phyloP scores from a whole-genome alignment of 106 monocot species.

The Phalaenopsis aphrodite region DNA sequence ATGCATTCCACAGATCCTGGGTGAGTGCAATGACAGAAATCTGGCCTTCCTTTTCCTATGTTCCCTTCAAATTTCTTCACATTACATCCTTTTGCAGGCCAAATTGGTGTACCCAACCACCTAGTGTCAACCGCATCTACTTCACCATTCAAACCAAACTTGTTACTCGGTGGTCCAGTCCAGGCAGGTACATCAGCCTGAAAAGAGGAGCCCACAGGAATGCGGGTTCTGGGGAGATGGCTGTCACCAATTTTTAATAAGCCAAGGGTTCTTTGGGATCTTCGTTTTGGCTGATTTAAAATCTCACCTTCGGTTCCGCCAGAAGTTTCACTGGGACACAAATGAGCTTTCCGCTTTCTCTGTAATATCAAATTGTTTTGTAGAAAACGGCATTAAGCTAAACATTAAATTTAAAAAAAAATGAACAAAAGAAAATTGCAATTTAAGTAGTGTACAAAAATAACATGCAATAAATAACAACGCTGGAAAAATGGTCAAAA shows the following conservation, averaged over 20 bases:
- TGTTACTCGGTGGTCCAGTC: slow-evolving; percentile 9
- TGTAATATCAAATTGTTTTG: neutral
- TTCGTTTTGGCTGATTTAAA: slow-evolving; percentile 18
- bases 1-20: slow-evolving; percentile 34
- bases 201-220: slow-evolving; percentile 30
- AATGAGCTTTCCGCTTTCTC: slow-evolving; percentile 8
- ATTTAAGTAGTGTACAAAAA: neutral
- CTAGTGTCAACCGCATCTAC: slow-evolving; percentile 8
- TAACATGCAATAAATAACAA: neutral
- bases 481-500: neutral
- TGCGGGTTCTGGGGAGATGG: slow-evolving; percentile 15
- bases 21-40: slow-evolving; percentile 19
- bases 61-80: neutral
- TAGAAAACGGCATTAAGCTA: neutral
- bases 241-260: slow-evolving; percentile 15
- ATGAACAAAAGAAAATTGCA: neutral
- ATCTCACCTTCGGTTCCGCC: neutral
- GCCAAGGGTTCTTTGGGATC: slow-evolving; percentile 18
- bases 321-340: neutral
- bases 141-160: neutral
- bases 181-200: slow-evolving; percentile 37
- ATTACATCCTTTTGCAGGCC: slow-evolving; percentile 18
- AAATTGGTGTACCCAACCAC: slow-evolving; percentile 32
- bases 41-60: slow-evolving; percentile 27
- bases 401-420: neutral